phyloP scores from a whole-genome alignment of 2,329 filamentous ascomycete genomes.

The Pseudophaeomoniella oleicola region DNA sequence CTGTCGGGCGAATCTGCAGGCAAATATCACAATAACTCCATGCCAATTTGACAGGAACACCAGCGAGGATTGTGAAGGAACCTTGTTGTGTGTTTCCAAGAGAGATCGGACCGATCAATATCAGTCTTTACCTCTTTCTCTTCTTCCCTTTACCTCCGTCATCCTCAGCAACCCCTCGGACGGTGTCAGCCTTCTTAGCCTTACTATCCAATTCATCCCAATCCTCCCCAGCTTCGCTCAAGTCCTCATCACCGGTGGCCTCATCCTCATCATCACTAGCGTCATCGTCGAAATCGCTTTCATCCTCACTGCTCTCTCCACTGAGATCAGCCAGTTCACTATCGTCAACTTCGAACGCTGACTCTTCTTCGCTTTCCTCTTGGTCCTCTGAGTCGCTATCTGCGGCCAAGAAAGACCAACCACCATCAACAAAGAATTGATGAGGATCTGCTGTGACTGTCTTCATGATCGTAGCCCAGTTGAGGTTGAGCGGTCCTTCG shows the following conservation, averaged over 20 bases:
- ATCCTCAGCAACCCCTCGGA: constrained; percentile 25
- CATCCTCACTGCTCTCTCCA: constrained; percentile 64
- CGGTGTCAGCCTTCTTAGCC: constrained; percentile 14
- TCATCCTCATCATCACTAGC: constrained; percentile 55
- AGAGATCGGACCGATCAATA: background rate
- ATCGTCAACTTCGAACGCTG: constrained; percentile 80
- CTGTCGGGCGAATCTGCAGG: no score
- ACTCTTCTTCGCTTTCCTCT: constrained; percentile 71
- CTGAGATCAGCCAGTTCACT: constrained; percentile 60
- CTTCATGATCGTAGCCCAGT: constrained; percentile 99
- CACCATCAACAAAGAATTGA: constrained; percentile 86
- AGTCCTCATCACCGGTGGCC: constrained; percentile 15
- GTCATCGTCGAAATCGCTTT: constrained; percentile 86
- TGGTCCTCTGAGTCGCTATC: constrained; percentile 76
- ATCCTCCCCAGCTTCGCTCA: constrained; percentile 18
- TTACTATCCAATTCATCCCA: constrained; percentile 17
- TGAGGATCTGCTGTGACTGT: constrained; percentile 90
- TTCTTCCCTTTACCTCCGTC: constrained; percentile 38
- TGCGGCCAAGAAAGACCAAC: constrained; percentile 81
- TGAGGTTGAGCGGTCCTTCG: constrained; percentile 91
- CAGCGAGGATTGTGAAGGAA: no score
- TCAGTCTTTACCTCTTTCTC: constrained; percentile 12
- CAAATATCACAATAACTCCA: no score
- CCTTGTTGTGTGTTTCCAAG: background rate
- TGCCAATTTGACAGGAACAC: no score